Base-by-base conservation (phyloP, 257 asterid species). In the Lycium barbarum region DNA sequence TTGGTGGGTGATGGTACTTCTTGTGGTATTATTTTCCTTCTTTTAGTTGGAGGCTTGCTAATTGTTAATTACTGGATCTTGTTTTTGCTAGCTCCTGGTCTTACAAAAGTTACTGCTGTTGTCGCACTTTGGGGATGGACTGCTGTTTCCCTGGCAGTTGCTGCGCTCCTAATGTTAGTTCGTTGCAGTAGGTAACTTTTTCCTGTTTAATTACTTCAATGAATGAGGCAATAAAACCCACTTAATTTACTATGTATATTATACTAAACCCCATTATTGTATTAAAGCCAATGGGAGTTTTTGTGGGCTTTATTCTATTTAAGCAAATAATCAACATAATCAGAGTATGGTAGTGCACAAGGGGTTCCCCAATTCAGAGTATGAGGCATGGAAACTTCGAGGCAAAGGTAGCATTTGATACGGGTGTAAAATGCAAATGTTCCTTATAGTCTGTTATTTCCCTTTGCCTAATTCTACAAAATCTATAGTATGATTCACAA, bases 111-210 rank as follows among this genome's bases (percentile, higher is more conserved):
- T 70, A 96, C 99, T 86, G 99, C 99, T 72, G 85, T 88, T 86
- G 95, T 93, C 86, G 99, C 92, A 86, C 96, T 96, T 88, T 96
- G 98, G 98, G 97, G 98, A 66, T 96, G 98, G 99, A 87, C 91
- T 26, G 95, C 85, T 20, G 95, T 93, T 89, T 93, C 97, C 84
- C 83, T 93, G 78, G 94, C 93, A 83, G 88, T 96, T 89, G 94
- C 85, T 66, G 88, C 98, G 20, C 91, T 96, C 81, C 66, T 96
- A 84, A 91, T 93, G 98, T 86, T 95, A 35, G 89, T 84, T 68
- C 98, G 91, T 49, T 93, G 97, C 90, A 92, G 97, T 85, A 94
- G 99, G 98, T 94, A 90, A 83, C 78, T 81, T 59, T 88, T 84
- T 84, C 72, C 62, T 84, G 62, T 84, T 84, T 36, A 22, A 68